Percentiles rank a stretch among this genome's conserved stretches.
These are phyloP conservation scores for Gynandropsis gynandra DNA, from an alignment of 345 rosid genomes.

Conservation along the genomic window DNA sequence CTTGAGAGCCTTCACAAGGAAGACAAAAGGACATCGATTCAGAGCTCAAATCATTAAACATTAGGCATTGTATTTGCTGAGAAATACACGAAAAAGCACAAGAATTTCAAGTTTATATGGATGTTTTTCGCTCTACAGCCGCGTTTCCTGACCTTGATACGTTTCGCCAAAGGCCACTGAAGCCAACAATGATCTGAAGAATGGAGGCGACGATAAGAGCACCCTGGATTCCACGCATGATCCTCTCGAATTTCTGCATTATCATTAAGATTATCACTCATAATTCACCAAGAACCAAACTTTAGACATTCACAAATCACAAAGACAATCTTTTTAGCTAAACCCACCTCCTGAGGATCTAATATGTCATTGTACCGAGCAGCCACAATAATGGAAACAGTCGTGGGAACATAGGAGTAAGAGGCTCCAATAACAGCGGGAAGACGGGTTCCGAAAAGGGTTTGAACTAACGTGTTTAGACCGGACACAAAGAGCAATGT, in stretches of 20 bases:
- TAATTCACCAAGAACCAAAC: conserved; percentile 1
- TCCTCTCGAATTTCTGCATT: conserved; percentile 74
- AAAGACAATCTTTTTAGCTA: background rate
- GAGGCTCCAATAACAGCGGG: conserved; percentile 93
- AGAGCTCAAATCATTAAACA: background rate
- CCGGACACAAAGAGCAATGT: conserved; percentile 93
- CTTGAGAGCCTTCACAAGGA: conserved; percentile 55
- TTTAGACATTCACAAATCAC: background rate
- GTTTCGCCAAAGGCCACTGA: conserved; percentile 98
- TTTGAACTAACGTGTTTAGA: conserved; percentile 65
- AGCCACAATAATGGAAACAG: conserved; percentile 80
- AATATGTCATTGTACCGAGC: conserved; percentile 67
- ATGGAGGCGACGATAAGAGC: conserved; percentile 92
- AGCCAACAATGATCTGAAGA: conserved; percentile 83
- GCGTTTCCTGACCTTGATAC: conserved; percentile 56
- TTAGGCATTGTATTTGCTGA: too few relatives aligned
- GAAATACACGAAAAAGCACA: background rate
- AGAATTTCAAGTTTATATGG: background rate
- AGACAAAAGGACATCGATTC: background rate
- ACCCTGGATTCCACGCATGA: conserved; percentile 89
- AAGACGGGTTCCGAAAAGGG: conserved; percentile 76
- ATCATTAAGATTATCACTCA: conserved; percentile 4
- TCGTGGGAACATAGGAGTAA: conserved; percentile 68
- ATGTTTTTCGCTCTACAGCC: background rate
- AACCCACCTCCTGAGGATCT: conserved; percentile 79